Base-by-base conservation (phyloP, 1,139 yeast genomes). In the Tardiomyces blankii region DNA sequence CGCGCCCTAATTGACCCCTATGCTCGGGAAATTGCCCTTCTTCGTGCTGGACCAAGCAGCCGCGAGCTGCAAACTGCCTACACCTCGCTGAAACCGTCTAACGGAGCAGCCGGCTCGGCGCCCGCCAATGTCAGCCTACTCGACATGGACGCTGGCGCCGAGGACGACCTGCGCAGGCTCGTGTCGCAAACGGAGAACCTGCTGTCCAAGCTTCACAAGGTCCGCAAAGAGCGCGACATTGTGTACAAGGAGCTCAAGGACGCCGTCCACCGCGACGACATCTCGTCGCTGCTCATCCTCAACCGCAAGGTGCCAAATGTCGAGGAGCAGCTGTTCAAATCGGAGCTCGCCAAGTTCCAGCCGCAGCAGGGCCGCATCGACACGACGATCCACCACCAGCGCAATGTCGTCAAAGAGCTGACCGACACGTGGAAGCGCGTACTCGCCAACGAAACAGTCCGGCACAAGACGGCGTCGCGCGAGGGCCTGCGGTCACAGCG, bases 261-360 rank as follows among this genome's bases (percentile, higher is more conserved):
- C 7, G 76, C 75, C 46, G 80, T 86, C 39, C 94, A 82, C 56
- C 72, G 75, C 18, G 98, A 91, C 63, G 96, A 91, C 60, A 87
- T 89, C 44, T 82, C 95, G 0, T 81, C 84, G 48, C 71, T 82
- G 23, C 70, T 91, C 38, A 75, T 91, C 3, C 67, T 83, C 53
- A 83, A 85, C 61, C 78, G 80, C 53, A 75, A 77, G 45, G 69
- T 74, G 32, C 64, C 73, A 13, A 78, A 78, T 18, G 69, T 72
- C 40, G 91, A 82, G 51, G 67, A 70, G 27, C 66, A 69, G 35
- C 72, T 86, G 18, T 89, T 89, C 61, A 76, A 80, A 14, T 48
- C 49, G 11, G 96, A 88, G 61, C 67, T 91, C 52, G 77, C 74
- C 45, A 91, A 91, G 63, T 91, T 87, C 60, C 75, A 76, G 38